Evolutionary conservation across 139 green algal genomes (phyloP).

Genomic region (Chlamydomonas incerta): DNA sequence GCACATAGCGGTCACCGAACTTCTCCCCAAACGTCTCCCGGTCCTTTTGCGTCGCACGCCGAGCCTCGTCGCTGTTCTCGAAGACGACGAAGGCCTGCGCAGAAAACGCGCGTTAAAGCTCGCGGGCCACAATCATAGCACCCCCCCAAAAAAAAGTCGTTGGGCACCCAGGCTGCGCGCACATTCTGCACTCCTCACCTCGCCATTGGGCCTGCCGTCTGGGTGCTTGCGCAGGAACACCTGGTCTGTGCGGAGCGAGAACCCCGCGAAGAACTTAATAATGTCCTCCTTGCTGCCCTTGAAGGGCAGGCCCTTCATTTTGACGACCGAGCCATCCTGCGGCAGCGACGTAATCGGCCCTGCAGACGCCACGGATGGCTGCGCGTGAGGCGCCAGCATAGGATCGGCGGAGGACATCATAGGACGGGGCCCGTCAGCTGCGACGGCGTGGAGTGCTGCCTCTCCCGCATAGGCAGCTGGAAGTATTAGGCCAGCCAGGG

Average conservation of each 20-base stretch:
- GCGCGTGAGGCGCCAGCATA: background rate
- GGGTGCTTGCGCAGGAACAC: slow-evolving; percentile 65
- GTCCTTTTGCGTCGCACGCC: slow-evolving; percentile 74
- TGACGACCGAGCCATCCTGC: slow-evolving; percentile 31
- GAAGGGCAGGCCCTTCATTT: slow-evolving; percentile 73
- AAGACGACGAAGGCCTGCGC: slow-evolving; percentile 80
- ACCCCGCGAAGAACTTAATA: slow-evolving; percentile 71
- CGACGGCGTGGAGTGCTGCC: background rate
- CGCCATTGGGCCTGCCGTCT: slow-evolving; percentile 71
- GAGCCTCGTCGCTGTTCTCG: slow-evolving; percentile 64
- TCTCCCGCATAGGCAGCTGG: slow-evolving; percentile 9
- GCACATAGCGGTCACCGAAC: slow-evolving; percentile 80
- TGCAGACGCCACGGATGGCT: background rate
- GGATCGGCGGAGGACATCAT: too few relatives aligned
- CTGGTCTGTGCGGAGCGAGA: slow-evolving; percentile 39
- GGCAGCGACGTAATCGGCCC: slow-evolving; percentile 1
- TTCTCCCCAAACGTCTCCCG: slow-evolving; percentile 79
- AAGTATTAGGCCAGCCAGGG: too few relatives aligned
- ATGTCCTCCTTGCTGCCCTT: slow-evolving; percentile 74
- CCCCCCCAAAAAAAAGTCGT: too few relatives aligned
- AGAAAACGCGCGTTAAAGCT: background rate
- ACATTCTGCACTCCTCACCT: slow-evolving; percentile 53
- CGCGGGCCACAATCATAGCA: too few relatives aligned
- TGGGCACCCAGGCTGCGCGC: too few relatives aligned
- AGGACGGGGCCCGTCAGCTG: background rate